Conservation (phyloP, 179 eudicot species). For the Pouteria campechiana region DNA sequence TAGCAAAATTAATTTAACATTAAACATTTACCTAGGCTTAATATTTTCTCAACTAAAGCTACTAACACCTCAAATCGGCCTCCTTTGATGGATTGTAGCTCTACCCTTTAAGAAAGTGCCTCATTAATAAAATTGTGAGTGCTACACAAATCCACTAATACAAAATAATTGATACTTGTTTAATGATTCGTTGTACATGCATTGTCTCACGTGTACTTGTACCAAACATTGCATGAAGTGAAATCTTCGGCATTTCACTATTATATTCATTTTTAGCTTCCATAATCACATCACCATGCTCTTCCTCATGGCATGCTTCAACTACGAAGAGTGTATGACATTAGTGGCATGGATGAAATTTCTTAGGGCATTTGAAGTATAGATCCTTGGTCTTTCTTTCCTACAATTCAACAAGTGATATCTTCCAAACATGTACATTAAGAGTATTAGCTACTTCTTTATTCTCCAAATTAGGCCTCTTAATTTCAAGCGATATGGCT, state of each 20-base stretch:
- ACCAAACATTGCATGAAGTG: background rate
- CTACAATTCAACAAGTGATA: background rate
- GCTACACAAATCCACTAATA: background rate
- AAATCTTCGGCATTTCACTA: background rate
- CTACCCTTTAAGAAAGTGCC: background rate
- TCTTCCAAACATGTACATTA: too few species aligned
- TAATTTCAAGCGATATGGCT: too few species aligned
- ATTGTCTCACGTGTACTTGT: background rate
- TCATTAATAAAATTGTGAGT: constrained; percentile 6
- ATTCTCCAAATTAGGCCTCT: too few species aligned
- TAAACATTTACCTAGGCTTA: background rate
- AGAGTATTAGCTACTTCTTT: too few species aligned
- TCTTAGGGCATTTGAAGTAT: constrained; percentile 4
- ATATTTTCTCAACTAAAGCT: background rate
- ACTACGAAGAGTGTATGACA: background rate
- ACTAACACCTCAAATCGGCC: background rate
- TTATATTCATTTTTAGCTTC: background rate
- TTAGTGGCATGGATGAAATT: background rate
- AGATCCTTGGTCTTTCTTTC: background rate
- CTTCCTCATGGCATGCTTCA: background rate
- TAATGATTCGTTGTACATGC: background rate
- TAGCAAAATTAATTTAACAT: background rate
- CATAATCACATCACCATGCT: background rate
- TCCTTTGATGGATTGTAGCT: background rate
- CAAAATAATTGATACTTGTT: background rate